Conservation (phyloP, 2,329 filamentous ascomycete genomes). For the Madurella fahalii region DNA sequence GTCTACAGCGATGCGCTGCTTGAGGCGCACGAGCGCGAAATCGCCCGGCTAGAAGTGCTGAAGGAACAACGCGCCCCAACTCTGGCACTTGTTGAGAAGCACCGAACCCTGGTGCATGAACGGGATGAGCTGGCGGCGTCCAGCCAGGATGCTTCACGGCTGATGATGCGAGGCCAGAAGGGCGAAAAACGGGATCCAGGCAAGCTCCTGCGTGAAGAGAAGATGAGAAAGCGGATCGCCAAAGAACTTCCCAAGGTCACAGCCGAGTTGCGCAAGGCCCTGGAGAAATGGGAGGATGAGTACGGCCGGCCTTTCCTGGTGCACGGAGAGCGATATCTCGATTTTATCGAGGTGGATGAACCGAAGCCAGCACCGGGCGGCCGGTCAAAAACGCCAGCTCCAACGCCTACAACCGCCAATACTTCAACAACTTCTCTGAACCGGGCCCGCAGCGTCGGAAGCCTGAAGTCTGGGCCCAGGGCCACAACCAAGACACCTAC, state of each 20-base stretch:
- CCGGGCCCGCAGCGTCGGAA: slow-evolving; percentile 36
- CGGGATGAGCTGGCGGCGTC: slow-evolving; percentile 84
- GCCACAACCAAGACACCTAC: slow-evolving; percentile 54
- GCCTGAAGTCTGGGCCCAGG: slow-evolving; percentile 35
- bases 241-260: slow-evolving; percentile 94
- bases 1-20: slow-evolving; percentile 95
- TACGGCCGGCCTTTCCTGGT: slow-evolving; percentile 91
- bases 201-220: slow-evolving; percentile 90
- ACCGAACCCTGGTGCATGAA: slow-evolving; percentile 78
- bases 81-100: slow-evolving; percentile 75
- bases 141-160: slow-evolving; percentile 87
- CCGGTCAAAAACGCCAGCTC: slow-evolving; percentile 71
- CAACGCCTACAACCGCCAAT: slow-evolving; percentile 45
- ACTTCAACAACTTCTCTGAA: slow-evolving; percentile 36
- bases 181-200: slow-evolving; percentile 93
- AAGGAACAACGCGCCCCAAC: slow-evolving; percentile 84
- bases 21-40: slow-evolving; percentile 91
- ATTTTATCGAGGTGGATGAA: slow-evolving; percentile 67
- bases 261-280: slow-evolving; percentile 71
- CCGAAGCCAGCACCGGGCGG: slow-evolving; percentile 56
- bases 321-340: slow-evolving; percentile 85
- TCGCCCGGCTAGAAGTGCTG: slow-evolving; percentile 72
- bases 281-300: slow-evolving; percentile 88
- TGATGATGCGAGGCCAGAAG: slow-evolving; percentile 88
- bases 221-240: slow-evolving; percentile 95